Base-by-base conservation (phyloP, 768 basidiomycete genomes). In the Pulveroboletus sp. region DNA sequence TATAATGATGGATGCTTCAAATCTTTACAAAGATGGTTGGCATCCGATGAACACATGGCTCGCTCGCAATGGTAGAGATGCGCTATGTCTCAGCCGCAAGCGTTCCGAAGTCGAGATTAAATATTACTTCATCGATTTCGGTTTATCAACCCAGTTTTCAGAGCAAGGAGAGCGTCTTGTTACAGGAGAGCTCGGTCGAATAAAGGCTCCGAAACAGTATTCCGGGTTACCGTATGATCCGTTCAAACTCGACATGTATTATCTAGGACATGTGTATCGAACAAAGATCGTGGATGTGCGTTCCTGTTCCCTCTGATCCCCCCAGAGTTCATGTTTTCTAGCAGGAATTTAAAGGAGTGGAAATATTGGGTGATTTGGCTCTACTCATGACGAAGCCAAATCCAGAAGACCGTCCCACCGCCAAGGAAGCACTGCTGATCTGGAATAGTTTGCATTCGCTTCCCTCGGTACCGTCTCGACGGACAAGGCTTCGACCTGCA, bases 101-200 rank as follows among this genome's bases (percentile, higher is more conserved):
- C 66, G 68, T 1, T 69, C 65, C 0, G 40, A 53, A 6, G 53
- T 43, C 3, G 61, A 70, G 4, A 56, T 58, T 1, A 63, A 42
- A 13, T 73, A 73, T 47, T 69, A 62, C 39, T 52, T 69, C 17
- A 69, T 70, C 24, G 71, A 71, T 49, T 71, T 74, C 32, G 70
- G 69, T 0, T 21, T 71, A 7, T 70, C 72, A 0, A 51, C 56
- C 0, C 47, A 47, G 3, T 72, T 64, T 25, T 29, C 69, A 0
- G 43, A 4, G 0, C 23, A 50, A 17, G 3, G 2, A 0, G 32
- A 44, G 5, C 43, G 34, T 0, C n/a, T 50, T 0, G 55, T 59
- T 2, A 39, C 51, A 1, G 36, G 46, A 3, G 4, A 27, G 1
- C 40, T 57, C 0, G 54, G 61, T 1, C 59, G 61, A 27, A 43